These are phyloP conservation scores for Candida caryicola DNA, from an alignment of 805 yeast species.

Conservation along the genomic window DNA sequence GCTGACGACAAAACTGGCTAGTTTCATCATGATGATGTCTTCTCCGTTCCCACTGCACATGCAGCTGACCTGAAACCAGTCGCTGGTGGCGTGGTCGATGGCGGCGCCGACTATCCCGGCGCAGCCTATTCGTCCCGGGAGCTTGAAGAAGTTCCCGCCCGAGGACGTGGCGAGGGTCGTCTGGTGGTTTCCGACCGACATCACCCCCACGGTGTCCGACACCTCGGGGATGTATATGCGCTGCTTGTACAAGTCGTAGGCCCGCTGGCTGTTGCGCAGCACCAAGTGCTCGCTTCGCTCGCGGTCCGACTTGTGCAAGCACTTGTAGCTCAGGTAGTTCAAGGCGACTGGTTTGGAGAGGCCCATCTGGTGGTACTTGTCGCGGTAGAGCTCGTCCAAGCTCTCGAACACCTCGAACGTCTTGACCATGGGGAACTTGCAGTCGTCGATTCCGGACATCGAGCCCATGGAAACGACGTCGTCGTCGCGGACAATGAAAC, in stretches of 20 bases:
- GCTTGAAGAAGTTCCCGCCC: conserved; percentile 52
- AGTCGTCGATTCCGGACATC: conserved; percentile 9
- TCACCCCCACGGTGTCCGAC: conserved; percentile 47
- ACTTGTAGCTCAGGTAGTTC: not conserved
- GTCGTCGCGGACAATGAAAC: conserved; percentile 22
- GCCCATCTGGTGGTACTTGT: conserved; percentile 19
- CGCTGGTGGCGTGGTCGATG: conserved; percentile 22
- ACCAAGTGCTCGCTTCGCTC: conserved; percentile 5
- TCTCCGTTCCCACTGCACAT: conserved; percentile 59
- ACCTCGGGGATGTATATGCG: conserved; percentile 12
- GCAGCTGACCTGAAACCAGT: conserved; percentile 25
- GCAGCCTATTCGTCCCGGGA: conserved; percentile 52
- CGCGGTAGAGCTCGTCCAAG: conserved; percentile 15
- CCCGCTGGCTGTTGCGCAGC: conserved; percentile 11
- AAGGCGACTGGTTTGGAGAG: conserved; percentile 35
- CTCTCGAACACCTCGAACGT: conserved; percentile 20
- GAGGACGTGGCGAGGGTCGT: conserved; percentile 42
- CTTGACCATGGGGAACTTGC: conserved; percentile 29
- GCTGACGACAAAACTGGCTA: conserved; percentile 31
- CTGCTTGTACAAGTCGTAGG: conserved; percentile 7
- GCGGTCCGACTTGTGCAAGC: not conserved
- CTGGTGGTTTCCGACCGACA: conserved; percentile 14
- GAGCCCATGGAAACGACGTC: conserved; percentile 7
- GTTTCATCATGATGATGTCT: conserved; percentile 44
- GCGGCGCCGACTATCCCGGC: conserved; percentile 52